Percentiles rank a stretch among this genome's conserved stretches.
Conservation (phyloP, 164 flowering plant species). For the Liquidambar formosana region DNA sequence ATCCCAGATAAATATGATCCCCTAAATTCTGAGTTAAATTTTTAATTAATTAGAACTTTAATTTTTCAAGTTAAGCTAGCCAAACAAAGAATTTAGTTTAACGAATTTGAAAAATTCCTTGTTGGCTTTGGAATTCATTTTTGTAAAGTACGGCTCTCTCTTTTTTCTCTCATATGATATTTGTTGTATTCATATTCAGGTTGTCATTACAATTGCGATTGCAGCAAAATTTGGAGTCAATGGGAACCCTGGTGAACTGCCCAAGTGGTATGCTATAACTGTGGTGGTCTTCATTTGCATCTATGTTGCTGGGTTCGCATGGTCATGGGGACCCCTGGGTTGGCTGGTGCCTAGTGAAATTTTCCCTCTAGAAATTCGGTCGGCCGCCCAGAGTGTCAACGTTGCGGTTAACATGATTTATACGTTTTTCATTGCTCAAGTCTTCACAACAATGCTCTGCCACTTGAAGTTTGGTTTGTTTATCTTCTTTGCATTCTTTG, state of each 20-base stretch:
- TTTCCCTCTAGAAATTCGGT: slow-evolving; percentile 31
- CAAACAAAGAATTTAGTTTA: too few species aligned
- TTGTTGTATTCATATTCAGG: background rate
- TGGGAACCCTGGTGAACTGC: slow-evolving; percentile 9
- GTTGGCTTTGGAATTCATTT: too few species aligned
- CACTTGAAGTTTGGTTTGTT: slow-evolving; percentile 31
- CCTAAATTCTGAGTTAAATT: too few species aligned
- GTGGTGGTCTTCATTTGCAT: slow-evolving; percentile 26
- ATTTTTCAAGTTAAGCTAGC: too few species aligned
- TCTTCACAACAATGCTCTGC: slow-evolving; percentile 34
- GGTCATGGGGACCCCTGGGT: slow-evolving; percentile 52
- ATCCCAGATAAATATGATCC: too few species aligned
- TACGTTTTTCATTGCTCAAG: slow-evolving; percentile 35
- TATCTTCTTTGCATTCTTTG: slow-evolving; percentile 34
- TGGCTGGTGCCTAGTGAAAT: slow-evolving; percentile 28
- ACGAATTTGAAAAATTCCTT: too few species aligned
- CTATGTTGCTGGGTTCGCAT: slow-evolving; percentile 34
- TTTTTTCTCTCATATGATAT: too few species aligned
- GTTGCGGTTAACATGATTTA: slow-evolving; percentile 36
- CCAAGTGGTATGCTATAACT: slow-evolving; percentile 11
- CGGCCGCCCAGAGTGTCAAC: slow-evolving; percentile 37
- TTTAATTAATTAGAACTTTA: too few species aligned
- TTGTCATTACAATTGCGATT: background rate
- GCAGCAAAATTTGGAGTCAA: slow-evolving; percentile 11
- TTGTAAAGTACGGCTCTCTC: too few species aligned